These are phyloP conservation scores for Ophiostoma ulmi DNA, from an alignment of 2,329 filamentous ascomycete species.

Conservation along the genomic window DNA sequence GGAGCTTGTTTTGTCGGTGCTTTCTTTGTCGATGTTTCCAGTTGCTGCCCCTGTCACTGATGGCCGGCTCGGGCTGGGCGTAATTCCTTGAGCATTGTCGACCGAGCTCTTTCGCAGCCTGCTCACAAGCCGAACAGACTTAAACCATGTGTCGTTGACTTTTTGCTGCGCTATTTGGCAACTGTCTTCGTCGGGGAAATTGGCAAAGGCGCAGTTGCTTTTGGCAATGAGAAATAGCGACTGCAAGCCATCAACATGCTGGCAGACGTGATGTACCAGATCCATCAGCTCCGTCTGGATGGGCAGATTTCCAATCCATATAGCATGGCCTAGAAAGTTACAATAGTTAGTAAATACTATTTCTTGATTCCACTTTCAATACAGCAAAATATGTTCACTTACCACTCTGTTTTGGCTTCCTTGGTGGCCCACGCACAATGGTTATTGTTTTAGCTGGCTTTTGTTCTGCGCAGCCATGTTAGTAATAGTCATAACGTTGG, in stretches of 20 bases:
- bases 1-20: background rate
- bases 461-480: background rate
- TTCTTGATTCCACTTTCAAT: background rate
- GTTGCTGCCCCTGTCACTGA: constrained; percentile 31
- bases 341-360: background rate
- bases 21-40: background rate
- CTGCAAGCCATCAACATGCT: constrained; percentile 71
- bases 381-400: constrained; percentile 31
- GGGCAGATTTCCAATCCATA: constrained; percentile 94
- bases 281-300: constrained; percentile 74
- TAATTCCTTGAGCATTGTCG: constrained; percentile 43
- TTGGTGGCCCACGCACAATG: constrained; percentile 47
- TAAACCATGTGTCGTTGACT: constrained; percentile 86
- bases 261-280: constrained; percentile 86
- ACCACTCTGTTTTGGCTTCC: constrained; percentile 59
- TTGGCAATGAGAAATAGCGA: constrained; percentile 93
- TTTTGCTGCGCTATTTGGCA: constrained; percentile 73
- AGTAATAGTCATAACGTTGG: no score
- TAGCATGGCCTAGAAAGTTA: constrained; percentile 62
- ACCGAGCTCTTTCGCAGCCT: constrained; percentile 60
- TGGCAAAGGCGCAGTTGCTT: constrained; percentile 95
- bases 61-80: constrained; percentile 50
- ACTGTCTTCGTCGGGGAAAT: constrained; percentile 75
- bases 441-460: background rate
- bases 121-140: constrained; percentile 80